Conservation (phyloP, 106 monocot genomes). For the Dioscorea alata region DNA sequence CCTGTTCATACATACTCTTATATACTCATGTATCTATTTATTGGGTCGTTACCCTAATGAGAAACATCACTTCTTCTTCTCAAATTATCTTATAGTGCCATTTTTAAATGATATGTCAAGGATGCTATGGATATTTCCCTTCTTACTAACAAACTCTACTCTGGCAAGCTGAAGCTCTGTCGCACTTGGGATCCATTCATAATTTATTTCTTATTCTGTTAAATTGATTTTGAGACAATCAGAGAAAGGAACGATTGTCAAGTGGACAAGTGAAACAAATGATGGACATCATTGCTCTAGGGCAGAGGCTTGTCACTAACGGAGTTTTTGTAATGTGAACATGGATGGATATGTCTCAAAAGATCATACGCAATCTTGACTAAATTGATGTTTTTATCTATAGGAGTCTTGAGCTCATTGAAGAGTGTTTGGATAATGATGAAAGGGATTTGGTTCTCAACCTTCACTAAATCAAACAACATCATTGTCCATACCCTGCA, state of each 20-base stretch:
- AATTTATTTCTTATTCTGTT: neutral
- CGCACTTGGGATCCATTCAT: slow-evolving; percentile 13
- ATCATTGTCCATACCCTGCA: neutral
- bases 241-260: neutral
- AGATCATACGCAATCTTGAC: neutral
- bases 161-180: slow-evolving; percentile 19
- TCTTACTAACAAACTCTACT: slow-evolving; percentile 15
- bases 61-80: too few species aligned
- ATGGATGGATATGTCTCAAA: neutral
- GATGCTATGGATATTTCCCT: slow-evolving; percentile 10
- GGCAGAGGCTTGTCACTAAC: too few species aligned
- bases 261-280: slow-evolving; percentile 15
- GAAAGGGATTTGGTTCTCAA: too few species aligned
- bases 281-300: neutral
- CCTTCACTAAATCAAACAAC: neutral
- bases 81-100: too few species aligned
- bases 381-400: neutral
- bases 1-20: too few species aligned
- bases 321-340: too few species aligned
- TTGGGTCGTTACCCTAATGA: slow-evolving; percentile 35
- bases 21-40: too few species aligned
- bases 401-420: neutral
- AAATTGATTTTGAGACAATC: neutral
- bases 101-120: slow-evolving; percentile 15
- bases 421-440: neutral